Evolutionary conservation across 129 eudicot genomes (phyloP).

Genomic region (Smallanthus sonchifolius): DNA sequence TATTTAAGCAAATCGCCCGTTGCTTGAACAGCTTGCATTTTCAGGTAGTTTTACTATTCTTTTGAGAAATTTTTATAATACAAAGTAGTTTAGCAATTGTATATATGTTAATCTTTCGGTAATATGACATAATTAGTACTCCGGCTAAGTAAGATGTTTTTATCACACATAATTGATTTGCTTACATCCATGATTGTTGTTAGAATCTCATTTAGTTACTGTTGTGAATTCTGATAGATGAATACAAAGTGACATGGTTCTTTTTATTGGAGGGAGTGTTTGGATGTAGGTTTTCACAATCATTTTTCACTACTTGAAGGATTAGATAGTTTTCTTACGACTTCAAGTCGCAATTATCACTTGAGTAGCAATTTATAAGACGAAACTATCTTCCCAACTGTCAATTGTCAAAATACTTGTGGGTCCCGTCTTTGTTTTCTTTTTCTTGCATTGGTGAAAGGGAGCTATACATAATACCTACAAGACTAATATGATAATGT

Average conservation of each 20-base stretch:
- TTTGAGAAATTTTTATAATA: neutral
- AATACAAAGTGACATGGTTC: neutral
- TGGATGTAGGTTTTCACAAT: neutral
- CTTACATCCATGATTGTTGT: neutral
- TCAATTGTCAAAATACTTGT: neutral
- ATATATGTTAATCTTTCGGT: neutral
- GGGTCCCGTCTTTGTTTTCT: neutral
- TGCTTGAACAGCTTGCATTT: constrained; percentile 77
- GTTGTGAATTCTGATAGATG: neutral
- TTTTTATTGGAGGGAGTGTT: neutral
- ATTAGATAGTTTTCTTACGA: neutral
- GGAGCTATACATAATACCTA: neutral
- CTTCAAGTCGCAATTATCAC: neutral
- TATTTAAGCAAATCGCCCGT: constrained; percentile 65
- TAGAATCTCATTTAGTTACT: neutral
- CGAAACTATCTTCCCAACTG: neutral
- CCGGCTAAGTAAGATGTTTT: neutral
- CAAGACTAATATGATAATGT: neutral
- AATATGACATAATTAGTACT: neutral
- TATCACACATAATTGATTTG: neutral
- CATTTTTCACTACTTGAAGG: neutral
- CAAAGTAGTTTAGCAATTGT: neutral
- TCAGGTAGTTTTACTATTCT: constrained; percentile 50
- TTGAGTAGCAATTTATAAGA: neutral
- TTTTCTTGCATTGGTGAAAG: neutral